Evolutionary conservation across 768 basidiomycete species (phyloP).

Genomic region (Suillus ampliporus): DNA sequence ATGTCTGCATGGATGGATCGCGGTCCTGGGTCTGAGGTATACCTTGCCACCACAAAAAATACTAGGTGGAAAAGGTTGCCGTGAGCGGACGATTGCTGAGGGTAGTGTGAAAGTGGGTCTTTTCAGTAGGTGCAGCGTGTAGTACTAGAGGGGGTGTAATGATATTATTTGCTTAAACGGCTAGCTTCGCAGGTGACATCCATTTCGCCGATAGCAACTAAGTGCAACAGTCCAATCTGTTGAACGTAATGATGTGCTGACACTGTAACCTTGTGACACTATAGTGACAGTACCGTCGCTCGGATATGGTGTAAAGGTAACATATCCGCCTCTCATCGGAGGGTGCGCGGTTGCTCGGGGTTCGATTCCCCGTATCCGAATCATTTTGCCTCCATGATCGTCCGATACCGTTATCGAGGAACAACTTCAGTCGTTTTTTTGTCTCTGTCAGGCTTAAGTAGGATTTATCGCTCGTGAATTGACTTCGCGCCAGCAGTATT

Average conservation of each 20-base stretch:
- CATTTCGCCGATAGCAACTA: neutral
- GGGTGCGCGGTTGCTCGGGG: slow-evolving; percentile 56
- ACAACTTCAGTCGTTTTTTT: neutral
- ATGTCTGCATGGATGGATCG: slow-evolving; percentile 72
- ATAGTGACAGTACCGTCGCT: neutral
- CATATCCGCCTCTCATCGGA: slow-evolving; percentile 5
- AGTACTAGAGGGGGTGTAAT: neutral
- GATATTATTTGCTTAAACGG: neutral
- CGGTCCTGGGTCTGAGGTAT: slow-evolving; percentile 68
- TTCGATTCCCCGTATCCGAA: slow-evolving; percentile 62
- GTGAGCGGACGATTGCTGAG: slow-evolving; percentile 1
- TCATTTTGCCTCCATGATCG: neutral
- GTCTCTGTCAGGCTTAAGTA: neutral
- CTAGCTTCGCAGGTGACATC: neutral
- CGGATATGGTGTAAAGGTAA: slow-evolving; percentile 10
- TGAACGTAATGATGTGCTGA: neutral
- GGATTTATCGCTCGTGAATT: neutral
- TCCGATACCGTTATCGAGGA: neutral
- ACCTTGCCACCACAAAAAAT: slow-evolving; percentile 67
- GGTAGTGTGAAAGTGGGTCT: neutral
- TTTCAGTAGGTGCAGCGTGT: neutral
- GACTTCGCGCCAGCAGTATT: neutral
- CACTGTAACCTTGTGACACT: neutral
- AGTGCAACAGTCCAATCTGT: no score
- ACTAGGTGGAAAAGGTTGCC: slow-evolving; percentile 60